Evolutionary conservation across 345 rosid species (phyloP).

Genomic region (Leavenworthia alabamica): DNA sequence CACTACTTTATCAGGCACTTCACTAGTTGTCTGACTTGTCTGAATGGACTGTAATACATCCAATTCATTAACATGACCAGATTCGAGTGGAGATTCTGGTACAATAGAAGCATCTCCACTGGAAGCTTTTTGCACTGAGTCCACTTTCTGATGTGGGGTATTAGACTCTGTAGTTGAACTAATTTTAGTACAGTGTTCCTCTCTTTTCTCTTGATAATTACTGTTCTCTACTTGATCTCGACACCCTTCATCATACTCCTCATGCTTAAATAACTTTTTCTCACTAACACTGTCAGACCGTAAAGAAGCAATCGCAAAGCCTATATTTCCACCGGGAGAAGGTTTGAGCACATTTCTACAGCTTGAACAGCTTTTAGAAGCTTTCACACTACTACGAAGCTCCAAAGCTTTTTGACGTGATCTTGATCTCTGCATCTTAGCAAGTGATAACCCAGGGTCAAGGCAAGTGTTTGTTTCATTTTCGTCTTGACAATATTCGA

Average conservation of each 20-base stretch:
- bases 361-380: slow-evolving; percentile 27
- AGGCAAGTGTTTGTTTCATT: slow-evolving; percentile 25
- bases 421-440: slow-evolving; percentile 64
- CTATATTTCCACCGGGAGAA: slow-evolving; percentile 14
- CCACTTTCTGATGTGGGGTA: slow-evolving; percentile 13
- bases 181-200: slow-evolving; percentile 8
- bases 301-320: slow-evolving; percentile 37
- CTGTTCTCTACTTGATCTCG: slow-evolving; percentile 24
- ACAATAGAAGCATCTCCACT: slow-evolving; percentile 6
- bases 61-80: slow-evolving; percentile 15
- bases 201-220: slow-evolving; percentile 19
- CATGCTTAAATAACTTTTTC: slow-evolving; percentile 30
- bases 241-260: slow-evolving; percentile 27
- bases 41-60: slow-evolving; percentile 3
- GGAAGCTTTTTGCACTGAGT: slow-evolving; percentile 2
- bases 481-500: slow-evolving; percentile 31
- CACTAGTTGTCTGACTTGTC: not conserved
- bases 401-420: slow-evolving; percentile 66
- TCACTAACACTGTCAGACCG: slow-evolving; percentile 33
- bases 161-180: slow-evolving; percentile 9
- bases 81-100: slow-evolving; percentile 11
- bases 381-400: slow-evolving; percentile 59
- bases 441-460: slow-evolving; percentile 43
- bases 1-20: slow-evolving; percentile 14
- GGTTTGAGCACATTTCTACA: slow-evolving; percentile 26